Percentiles rank a stretch among this genome's conserved stretches.
These are phyloP conservation scores for Diaporthe aspalathi DNA, from an alignment of 2,329 filamentous ascomycete species.

Conservation along the genomic window DNA sequence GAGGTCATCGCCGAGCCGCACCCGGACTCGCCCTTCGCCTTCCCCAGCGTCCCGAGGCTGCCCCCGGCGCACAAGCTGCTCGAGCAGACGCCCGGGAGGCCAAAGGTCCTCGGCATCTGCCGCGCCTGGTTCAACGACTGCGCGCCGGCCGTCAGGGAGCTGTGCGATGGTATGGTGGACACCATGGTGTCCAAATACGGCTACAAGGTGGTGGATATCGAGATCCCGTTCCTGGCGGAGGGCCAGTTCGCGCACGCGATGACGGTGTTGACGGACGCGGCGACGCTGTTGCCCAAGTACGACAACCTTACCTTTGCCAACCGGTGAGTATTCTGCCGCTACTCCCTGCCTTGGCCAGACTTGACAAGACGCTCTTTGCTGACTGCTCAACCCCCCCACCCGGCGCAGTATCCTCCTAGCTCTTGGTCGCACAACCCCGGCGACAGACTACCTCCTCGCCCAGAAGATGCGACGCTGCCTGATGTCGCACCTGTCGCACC, in stretches of 20 bases:
- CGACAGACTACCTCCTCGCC: constrained; percentile 74
- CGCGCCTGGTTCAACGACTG: constrained; percentile 70
- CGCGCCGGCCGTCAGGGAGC: constrained; percentile 54
- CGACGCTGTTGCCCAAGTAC: constrained; percentile 59
- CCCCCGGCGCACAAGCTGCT: constrained; percentile 42
- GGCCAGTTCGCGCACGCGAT: constrained; percentile 79
- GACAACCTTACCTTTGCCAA: constrained; percentile 63
- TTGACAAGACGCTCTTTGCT: background rate
- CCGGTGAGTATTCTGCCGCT: constrained; percentile 24
- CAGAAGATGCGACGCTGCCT: constrained; percentile 76
- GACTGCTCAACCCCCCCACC: background rate
- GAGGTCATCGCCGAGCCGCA: constrained; percentile 74
- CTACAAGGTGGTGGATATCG: constrained; percentile 66
- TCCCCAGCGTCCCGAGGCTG: constrained; percentile 48
- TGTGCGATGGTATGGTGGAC: constrained; percentile 59
- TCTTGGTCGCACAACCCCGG: constrained; percentile 70
- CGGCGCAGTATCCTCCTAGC: constrained; percentile 75
- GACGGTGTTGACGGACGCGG: constrained; percentile 75
- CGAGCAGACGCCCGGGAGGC: constrained; percentile 40
- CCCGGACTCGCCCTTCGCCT: constrained; percentile 64
- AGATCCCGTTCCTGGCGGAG: constrained; percentile 68
- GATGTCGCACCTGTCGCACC: constrained; percentile 76
- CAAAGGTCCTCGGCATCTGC: constrained; percentile 71
- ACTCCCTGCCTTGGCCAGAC: too few species aligned
- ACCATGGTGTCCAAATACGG: constrained; percentile 63